These are phyloP conservation scores for Trichoderma sp. DNA, from an alignment of 2,329 filamentous ascomycete species.

Conservation along the genomic window DNA sequence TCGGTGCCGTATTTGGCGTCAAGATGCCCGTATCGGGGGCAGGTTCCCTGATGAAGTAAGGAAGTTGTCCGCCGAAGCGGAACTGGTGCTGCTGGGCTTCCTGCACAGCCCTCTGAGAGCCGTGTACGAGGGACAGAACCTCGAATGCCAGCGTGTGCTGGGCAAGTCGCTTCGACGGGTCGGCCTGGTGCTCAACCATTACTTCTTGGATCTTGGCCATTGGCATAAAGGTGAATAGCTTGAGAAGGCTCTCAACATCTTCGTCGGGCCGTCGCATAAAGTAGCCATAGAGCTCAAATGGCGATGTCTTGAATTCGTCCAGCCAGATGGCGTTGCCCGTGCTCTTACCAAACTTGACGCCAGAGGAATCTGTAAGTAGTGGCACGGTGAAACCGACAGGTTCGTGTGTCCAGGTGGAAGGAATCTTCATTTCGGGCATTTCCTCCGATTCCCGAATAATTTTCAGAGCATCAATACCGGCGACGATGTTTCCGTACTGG, in stretches of 20 bases:
- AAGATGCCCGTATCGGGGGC: slow-evolving; percentile 31
- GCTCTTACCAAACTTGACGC: slow-evolving; percentile 91
- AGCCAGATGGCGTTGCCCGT: slow-evolving; percentile 94
- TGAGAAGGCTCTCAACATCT: slow-evolving; percentile 77
- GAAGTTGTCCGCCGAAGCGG: slow-evolving; percentile 43
- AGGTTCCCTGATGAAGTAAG: slow-evolving; percentile 32
- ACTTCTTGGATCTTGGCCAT: slow-evolving; percentile 61
- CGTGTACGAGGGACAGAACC: slow-evolving; percentile 77
- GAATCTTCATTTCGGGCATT: slow-evolving; percentile 40
- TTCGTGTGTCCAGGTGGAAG: slow-evolving; percentile 44
- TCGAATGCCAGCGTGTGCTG: slow-evolving; percentile 83
- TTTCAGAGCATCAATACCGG: slow-evolving; percentile 83
- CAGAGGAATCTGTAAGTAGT: slow-evolving; percentile 78
- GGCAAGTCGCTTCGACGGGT: slow-evolving; percentile 70
- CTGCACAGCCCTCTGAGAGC: slow-evolving; percentile 58
- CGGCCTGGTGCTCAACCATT: slow-evolving; percentile 64
- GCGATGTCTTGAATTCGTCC: slow-evolving; percentile 72
- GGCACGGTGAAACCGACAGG: slow-evolving; percentile 90
- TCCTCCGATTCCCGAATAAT: slow-evolving; percentile 61
- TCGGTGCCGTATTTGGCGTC: slow-evolving; percentile 47
- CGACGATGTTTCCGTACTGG: slow-evolving; percentile 93
- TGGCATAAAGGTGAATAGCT: slow-evolving; percentile 87
- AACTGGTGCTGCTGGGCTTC: slow-evolving; percentile 56
- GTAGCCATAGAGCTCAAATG: slow-evolving; percentile 88
- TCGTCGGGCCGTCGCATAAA: slow-evolving; percentile 80